Conservation (phyloP, 2,329 filamentous ascomycete genomes). For the Verruconis gallopava region DNA sequence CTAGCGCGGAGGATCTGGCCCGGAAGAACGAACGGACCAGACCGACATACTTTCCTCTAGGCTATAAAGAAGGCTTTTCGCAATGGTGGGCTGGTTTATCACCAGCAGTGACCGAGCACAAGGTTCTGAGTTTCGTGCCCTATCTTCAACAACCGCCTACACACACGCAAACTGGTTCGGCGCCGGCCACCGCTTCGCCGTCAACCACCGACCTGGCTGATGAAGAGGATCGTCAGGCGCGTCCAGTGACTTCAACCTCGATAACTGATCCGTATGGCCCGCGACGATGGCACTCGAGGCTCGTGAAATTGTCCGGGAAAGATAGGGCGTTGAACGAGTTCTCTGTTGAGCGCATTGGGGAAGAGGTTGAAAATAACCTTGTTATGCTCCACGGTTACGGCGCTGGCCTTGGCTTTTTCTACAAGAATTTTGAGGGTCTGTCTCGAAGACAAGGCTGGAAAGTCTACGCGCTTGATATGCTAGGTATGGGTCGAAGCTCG, state of each 20-base stretch:
- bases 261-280: slow-evolving; percentile 59
- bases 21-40: slow-evolving; percentile 33
- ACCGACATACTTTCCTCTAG: slow-evolving; percentile 55
- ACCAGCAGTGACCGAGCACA: slow-evolving; percentile 72
- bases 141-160: slow-evolving; percentile 61
- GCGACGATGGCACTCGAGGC: slow-evolving; percentile 70
- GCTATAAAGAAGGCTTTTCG: slow-evolving; percentile 80
- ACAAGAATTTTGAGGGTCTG: slow-evolving; percentile 89
- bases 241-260: slow-evolving; percentile 30
- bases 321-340: slow-evolving; percentile 87
- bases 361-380: slow-evolving; percentile 68
- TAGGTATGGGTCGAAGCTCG: slow-evolving; percentile 85
- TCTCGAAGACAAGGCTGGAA: slow-evolving; percentile 71
- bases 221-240: slow-evolving; percentile 21
- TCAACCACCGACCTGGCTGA: slow-evolving; percentile 29
- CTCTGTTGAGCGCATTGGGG: slow-evolving; percentile 70
- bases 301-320: slow-evolving; percentile 75
- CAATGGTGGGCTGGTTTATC: slow-evolving; percentile 93
- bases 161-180: slow-evolving; percentile 50
- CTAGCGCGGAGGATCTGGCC: slow-evolving; percentile 21
- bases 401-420: slow-evolving; percentile 92
- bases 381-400: slow-evolving; percentile 97
- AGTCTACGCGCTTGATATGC: slow-evolving; percentile 83
- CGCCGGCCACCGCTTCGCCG: slow-evolving; percentile 30
- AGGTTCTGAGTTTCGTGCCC: slow-evolving; percentile 75